phyloP scores from a whole-genome alignment of 306 rosid genomes.

The Pachyrhizus erosus region DNA sequence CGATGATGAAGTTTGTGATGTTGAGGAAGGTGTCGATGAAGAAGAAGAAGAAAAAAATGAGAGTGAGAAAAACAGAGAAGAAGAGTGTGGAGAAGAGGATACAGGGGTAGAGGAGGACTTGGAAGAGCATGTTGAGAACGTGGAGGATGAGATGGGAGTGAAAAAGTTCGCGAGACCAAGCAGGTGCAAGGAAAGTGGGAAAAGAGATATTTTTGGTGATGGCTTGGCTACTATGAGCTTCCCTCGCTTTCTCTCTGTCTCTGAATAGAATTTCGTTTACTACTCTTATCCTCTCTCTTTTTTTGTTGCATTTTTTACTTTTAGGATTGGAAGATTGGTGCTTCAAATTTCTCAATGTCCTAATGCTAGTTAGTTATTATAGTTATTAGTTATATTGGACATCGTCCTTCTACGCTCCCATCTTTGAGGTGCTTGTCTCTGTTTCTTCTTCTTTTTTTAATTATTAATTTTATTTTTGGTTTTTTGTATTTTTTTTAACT shows the following conservation, averaged over 20 bases:
- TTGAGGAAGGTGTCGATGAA: background rate
- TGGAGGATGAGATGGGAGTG: conserved; percentile 53
- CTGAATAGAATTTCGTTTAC: conserved; percentile 28
- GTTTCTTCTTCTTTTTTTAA: background rate
- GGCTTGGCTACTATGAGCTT: conserved; percentile 51
- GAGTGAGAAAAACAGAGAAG: background rate
- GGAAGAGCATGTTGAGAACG: conserved; percentile 50
- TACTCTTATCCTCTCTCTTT: conserved; percentile 19
- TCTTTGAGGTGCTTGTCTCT: conserved; percentile 7
- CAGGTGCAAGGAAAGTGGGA: conserved; percentile 72
- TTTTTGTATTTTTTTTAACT: background rate
- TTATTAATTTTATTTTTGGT: conserved; percentile 14
- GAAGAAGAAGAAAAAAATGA: background rate
- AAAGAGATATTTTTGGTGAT: conserved; percentile 59
- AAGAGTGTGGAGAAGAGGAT: conserved; percentile 9
- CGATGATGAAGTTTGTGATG: conserved; percentile 28
- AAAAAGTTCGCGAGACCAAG: conserved; percentile 54
- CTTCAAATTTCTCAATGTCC: conserved; percentile 50
- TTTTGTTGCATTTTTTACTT: background rate
- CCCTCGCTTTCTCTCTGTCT: conserved; percentile 41
- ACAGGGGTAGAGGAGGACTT: conserved; percentile 39
- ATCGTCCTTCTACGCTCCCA: conserved; percentile 39
- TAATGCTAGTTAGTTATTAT: conserved; percentile 79
- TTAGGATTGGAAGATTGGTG: conserved; percentile 29
- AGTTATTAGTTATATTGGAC: conserved; percentile 55